Evolutionary conservation across 2,329 filamentous ascomycete species (phyloP), one percentile per base, ranked within the genome.

Genomic region (Pseudocercospora cruenta): DNA sequence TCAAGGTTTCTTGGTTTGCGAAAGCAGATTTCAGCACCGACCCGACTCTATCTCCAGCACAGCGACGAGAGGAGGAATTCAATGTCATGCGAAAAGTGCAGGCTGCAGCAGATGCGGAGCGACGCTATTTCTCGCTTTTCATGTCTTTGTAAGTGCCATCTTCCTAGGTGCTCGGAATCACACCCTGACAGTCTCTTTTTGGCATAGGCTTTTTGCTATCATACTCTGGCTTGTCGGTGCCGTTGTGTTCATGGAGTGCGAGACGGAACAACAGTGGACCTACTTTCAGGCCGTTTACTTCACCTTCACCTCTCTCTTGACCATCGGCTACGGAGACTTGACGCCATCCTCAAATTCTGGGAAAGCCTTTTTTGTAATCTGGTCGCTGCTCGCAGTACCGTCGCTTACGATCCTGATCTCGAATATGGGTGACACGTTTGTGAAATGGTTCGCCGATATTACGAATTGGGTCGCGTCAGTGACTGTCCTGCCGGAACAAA

Each of bases 351-450:
- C 80, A 59, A 86, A 86, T 67, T 79, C 82, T 12, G 83, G 83
- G 8, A 84, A 82, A 70, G 79, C 83, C 1, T 86, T 87, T 69
- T 87, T 86, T 70, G 83, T 87, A 1, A 82, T 87, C 66, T 87
- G 85, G 85, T 83, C 82, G 14, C 73, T 87, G 4, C 76, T 87
- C 8, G 85, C 85, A 0, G 80, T 87, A 0, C 85, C 85, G 0
- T 83, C 83, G 0, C 77, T 87, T 54, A 86, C 85, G 0, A 84
- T 85, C 24, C 77, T 85, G 36, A 86, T 85, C 69, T 82, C 78
- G 63, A 82, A 85, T 65, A 84, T 86, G 83, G 82, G 83, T 14
- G 83, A 84, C 65, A 86, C 84, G 0, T 81, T 86, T 9, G 83
- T 87, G 66, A 84, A 84, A 66, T 77, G 78, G 8, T 82, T 88